Conservation (phyloP, 805 yeast species). For the Candida jianshihensis region DNA sequence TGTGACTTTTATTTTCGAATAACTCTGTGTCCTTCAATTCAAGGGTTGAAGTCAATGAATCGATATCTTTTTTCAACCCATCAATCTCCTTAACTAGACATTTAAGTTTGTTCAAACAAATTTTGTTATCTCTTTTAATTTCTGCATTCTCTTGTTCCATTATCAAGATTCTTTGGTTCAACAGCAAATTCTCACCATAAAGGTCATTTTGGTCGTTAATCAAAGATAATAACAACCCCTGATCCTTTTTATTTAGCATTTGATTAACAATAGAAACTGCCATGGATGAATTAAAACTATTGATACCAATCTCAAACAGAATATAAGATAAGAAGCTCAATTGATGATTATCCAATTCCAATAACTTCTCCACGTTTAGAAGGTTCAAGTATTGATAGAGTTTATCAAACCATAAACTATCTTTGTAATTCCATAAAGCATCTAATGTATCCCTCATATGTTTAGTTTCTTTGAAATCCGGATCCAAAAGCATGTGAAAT, state of each 20-base stretch:
- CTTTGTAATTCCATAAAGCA: slow-evolving; percentile 3
- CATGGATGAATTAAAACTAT: slow-evolving; percentile 12
- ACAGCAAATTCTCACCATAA: slow-evolving; percentile 13
- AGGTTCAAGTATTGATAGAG: slow-evolving; percentile 6
- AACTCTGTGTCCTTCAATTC: too few species aligned
- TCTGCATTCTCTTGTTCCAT: slow-evolving; percentile 11
- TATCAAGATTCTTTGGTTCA: slow-evolving; percentile 10
- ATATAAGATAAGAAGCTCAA: slow-evolving; percentile 11
- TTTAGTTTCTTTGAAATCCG: slow-evolving; percentile 2
- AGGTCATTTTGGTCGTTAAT: slow-evolving; percentile 17
- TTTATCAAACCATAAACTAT: slow-evolving; percentile 3
- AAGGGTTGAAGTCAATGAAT: too few species aligned
- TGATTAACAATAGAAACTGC: slow-evolving; percentile 8
- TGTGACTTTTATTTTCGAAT: too few species aligned
- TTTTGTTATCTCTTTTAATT: slow-evolving; percentile 6
- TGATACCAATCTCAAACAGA: slow-evolving; percentile 13
- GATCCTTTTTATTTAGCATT: slow-evolving; percentile 8
- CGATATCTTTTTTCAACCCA: slow-evolving; percentile 1
- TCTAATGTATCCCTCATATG: slow-evolving; percentile 1
- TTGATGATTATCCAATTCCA: slow-evolving; percentile 6
- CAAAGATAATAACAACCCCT: slow-evolving; percentile 9
- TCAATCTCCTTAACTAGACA: not conserved
- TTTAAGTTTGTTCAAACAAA: not conserved
- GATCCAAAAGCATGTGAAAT: slow-evolving; percentile 1
- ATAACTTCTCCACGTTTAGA: slow-evolving; percentile 5